Base-by-base conservation (phyloP, 768 basidiomycete species). In the Omphalotus guepiniiformis region DNA sequence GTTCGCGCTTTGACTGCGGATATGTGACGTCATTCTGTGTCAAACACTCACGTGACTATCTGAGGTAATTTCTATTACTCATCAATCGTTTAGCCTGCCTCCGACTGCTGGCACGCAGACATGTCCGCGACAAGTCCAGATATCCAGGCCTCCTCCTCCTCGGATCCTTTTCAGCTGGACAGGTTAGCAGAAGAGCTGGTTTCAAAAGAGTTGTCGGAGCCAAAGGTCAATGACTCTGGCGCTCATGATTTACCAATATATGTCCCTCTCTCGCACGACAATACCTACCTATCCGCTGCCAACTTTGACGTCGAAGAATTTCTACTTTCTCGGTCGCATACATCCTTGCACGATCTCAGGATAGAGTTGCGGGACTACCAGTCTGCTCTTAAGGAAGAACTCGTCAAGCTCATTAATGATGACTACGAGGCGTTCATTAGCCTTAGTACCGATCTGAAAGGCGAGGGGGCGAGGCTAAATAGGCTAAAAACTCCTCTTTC, bases 381-480 rank as follows among this genome's bases (percentile, higher is more conserved):
- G 50, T 78, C 80, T 0, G 70, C 75, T 8, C 68, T 99, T 53
- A 93, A 95, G 64, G 91, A 94, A 62, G 95, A 96, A 62, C 77
- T 99, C 28, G 93, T 98, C 25, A 83, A 83, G 58, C 81, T 98
- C 58, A 96, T 98, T 63, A 98, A 99, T 65, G 87, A 93, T 56
- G 96, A 98, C 67, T 99, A 98, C 59, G 93, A 93, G 63, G 93
- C 93, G 12, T 99, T 98, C 62, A 95, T 98, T 58, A 92, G 89
- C 56, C 73, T 99, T 25, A 94, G 94, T 53, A 93, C 94, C 3
- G 93, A 97, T 57, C 63, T 98, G 53, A 78, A 83, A 54, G 92
- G 87, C 36, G 94, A 97, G 66, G 87, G 88, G 2, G 71, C 74
- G 30, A 73, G 91, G 53, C 63, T 95, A 55, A 73, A 76, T 49